phyloP scores from a whole-genome alignment of 345 rosid species.

The Draba incana region DNA sequence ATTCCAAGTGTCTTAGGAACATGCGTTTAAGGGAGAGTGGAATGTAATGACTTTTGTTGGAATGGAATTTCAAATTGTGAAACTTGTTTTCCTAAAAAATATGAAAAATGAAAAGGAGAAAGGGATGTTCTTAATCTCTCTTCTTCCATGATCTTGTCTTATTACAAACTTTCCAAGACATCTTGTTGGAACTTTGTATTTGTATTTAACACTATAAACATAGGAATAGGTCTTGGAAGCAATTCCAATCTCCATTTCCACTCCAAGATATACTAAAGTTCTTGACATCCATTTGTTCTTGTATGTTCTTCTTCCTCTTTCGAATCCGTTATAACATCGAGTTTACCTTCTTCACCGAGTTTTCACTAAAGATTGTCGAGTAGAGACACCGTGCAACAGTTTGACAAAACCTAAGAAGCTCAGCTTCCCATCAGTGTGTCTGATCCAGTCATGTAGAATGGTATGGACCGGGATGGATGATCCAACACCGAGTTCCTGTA shows the following conservation, averaged over 20 bases:
- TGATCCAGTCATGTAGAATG: slow-evolving; percentile 89
- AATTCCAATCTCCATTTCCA: slow-evolving; percentile 29
- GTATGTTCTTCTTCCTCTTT: slow-evolving; percentile 32
- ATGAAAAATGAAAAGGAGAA: slow-evolving; percentile 6
- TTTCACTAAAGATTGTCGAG: slow-evolving; percentile 51
- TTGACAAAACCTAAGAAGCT: slow-evolving; percentile 92
- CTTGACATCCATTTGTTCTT: slow-evolving; percentile 12
- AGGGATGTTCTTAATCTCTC: not conserved
- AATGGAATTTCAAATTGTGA: slow-evolving; percentile 14
- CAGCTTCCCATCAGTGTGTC: slow-evolving; percentile 91
- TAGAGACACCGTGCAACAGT: slow-evolving; percentile 73
- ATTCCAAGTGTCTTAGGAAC: not conserved
- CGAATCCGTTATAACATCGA: not conserved
- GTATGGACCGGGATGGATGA: slow-evolving; percentile 88
- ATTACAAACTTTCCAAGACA: slow-evolving; percentile 21
- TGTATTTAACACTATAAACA: slow-evolving; percentile 34
- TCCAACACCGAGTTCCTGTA: slow-evolving; percentile 92
- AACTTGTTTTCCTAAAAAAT: not conserved
- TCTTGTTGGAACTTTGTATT: slow-evolving; percentile 10
- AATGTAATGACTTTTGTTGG: slow-evolving; percentile 17
- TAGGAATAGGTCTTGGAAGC: slow-evolving; percentile 24
- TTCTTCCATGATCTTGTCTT: slow-evolving; percentile 3
- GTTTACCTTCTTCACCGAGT: slow-evolving; percentile 35
- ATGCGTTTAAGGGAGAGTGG: slow-evolving; percentile 1
- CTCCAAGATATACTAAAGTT: slow-evolving; percentile 29